Evolutionary conservation across 148 eudicot genomes (phyloP).

Genomic region (Vaccinium myrtillus): DNA sequence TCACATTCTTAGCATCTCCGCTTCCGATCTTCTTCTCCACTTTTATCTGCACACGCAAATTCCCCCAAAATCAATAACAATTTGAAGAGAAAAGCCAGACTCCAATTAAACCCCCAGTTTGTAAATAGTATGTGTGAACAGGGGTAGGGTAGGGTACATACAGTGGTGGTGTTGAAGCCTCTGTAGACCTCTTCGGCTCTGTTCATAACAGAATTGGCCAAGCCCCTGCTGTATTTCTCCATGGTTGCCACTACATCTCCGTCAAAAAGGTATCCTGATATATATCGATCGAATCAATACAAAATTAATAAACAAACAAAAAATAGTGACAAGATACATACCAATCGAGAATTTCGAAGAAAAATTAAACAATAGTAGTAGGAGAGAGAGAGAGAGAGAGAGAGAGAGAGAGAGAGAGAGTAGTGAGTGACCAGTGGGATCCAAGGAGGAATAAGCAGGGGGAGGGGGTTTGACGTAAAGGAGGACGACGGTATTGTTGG

Average conservation of each 20-base stretch:
- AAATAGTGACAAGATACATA: neutral
- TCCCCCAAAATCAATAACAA: neutral
- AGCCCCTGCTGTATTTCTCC: conserved; percentile 56
- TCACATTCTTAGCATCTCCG: conserved; percentile 1
- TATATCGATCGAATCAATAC: neutral
- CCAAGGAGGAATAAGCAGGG: conserved; percentile 58
- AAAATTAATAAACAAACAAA: neutral
- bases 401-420: neutral
- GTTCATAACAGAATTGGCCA: conserved; percentile 67
- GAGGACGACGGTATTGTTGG: conserved; percentile 41
- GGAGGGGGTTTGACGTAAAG: conserved; percentile 81
- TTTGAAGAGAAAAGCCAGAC: neutral
- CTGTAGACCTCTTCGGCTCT: conserved; percentile 61
- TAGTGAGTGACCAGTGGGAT: conserved; percentile 46
- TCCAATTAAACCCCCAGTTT: neutral
- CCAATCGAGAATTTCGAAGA: neutral
- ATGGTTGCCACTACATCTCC: conserved; percentile 57
- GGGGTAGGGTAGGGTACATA: neutral
- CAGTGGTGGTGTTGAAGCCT: conserved; percentile 30
- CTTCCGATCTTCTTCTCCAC: conserved; percentile 4
- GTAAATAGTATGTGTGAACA: neutral
- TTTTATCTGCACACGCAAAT: conserved; percentile 31
- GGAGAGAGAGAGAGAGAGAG: neutral
- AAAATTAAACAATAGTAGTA: no score
- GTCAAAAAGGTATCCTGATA: conserved; percentile 43